Evolutionary conservation across 2,329 filamentous ascomycete genomes (phyloP), one percentile per base, ranked within the genome.

Genomic region (Exophiala bonariae): DNA sequence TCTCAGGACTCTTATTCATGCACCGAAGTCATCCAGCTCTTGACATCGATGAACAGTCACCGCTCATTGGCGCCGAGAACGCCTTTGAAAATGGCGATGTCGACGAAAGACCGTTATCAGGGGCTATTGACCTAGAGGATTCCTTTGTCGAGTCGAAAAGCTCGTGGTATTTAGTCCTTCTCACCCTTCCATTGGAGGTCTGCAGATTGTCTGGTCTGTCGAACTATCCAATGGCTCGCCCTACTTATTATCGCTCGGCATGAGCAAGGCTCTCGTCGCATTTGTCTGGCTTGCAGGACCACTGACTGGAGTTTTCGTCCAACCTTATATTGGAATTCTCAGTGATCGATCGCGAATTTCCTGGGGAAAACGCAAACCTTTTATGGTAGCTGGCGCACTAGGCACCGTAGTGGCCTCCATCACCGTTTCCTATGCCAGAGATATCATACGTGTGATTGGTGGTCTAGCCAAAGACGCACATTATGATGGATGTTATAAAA

Each of bases 191-290:
- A 87, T 96, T 58, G 89, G 89, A 50, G 92, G 81, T 73, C 77
- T 97, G 54, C 92, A 97, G 70, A 87, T 97, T 59, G 90, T 92
- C 20, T 97, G 92, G 92, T 91, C 91, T 1, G 90, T 96, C 33
- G 92, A 97, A 68, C 77, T 96, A 33, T 95, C 90, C 44, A 92
- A 95, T 72, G 91, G 91, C 59, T 96, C 92, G 43, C 87, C 88
- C 4, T 93, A 87, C 62, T 73, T 93, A 32, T 73, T 92, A 32
- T 90, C 87, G 1, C 79, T 93, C 22, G 88, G 88, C 9, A 77
- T 93, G 67, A 89, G 83, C 76, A 91, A 92, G 71, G 86, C 87
- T 31, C 70, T 91, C 33, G 86, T 92, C 75, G 87, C 88, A 14
- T 76, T 91, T 55, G 87, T 92, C 30, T 93, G 88, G 88, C 88